Evolutionary conservation across 345 rosid genomes (phyloP).

Genomic region (Iberis pinnata): DNA sequence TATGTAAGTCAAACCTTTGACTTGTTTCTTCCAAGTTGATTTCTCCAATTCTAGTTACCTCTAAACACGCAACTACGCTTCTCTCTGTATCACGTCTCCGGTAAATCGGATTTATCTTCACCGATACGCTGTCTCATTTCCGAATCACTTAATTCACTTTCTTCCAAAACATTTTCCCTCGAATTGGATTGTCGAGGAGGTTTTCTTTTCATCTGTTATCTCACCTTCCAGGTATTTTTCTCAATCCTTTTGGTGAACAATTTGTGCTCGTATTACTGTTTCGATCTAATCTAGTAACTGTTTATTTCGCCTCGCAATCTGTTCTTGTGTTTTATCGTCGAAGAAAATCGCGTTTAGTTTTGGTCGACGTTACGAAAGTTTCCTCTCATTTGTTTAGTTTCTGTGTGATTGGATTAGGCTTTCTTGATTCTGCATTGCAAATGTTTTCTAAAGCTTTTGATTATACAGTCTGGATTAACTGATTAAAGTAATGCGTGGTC

Average conservation of each 20-base stretch:
- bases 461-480: not conserved
- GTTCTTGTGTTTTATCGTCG: constrained; percentile 9
- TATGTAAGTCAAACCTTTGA: too few relatives aligned
- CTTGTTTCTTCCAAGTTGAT: too few relatives aligned
- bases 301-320: not conserved
- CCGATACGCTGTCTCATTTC: not conserved
- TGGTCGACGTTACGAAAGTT: too few relatives aligned
- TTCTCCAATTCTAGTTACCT: constrained; percentile 13
- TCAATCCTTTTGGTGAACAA: too few relatives aligned
- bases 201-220: constrained; percentile 11
- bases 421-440: constrained; percentile 21
- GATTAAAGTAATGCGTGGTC: constrained; percentile 12
- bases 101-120: constrained; percentile 5
- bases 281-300: constrained; percentile 11
- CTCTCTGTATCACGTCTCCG: constrained; percentile 20
- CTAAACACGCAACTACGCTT: constrained; percentile 10
- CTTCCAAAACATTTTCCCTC: not conserved
- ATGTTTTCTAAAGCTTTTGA: not conserved
- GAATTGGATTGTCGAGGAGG: constrained; percentile 4
- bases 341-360: too few relatives aligned
- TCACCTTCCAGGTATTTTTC: constrained; percentile 20
- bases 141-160: not conserved
- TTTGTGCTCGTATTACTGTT: too few relatives aligned
- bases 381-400: constrained; percentile 10
- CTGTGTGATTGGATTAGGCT: not conserved